Evolutionary conservation across 345 rosid genomes (phyloP).

Genomic region (Syzygium jambos): DNA sequence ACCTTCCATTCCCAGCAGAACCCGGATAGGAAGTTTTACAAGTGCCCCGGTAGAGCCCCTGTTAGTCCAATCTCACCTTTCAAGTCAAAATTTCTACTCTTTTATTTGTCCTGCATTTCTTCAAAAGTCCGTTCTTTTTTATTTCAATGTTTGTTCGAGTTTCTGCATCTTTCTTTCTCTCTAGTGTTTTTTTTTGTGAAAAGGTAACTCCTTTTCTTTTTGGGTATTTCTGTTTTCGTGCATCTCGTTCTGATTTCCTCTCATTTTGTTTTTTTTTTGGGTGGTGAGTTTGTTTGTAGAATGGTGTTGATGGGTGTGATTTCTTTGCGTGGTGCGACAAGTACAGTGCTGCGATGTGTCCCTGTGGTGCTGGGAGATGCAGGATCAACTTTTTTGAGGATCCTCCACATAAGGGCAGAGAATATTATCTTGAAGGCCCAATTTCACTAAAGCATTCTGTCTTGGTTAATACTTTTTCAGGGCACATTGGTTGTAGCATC

Average conservation of each 20-base stretch:
- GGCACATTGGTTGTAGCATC: not conserved
- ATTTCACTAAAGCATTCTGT: not conserved
- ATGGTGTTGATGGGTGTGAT: too few species aligned
- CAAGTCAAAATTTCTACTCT: not conserved
- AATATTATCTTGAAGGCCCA: not conserved
- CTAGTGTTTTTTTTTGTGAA: not conserved
- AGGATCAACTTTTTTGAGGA: not conserved
- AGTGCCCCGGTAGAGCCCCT: conserved; percentile 5
- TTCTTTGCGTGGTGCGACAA: conserved; percentile 21
- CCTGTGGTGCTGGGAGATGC: conserved; percentile 33
- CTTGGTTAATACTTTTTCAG: not conserved
- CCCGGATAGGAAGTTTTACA: conserved; percentile 24
- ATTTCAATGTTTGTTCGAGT: not conserved
- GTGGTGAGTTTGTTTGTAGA: too few species aligned
- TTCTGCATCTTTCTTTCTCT: not conserved
- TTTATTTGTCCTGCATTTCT: not conserved
- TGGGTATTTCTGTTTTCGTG: not conserved
- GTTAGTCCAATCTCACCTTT: not conserved
- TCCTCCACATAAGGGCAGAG: not conserved
- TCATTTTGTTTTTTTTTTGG: not conserved
- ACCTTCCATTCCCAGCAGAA: conserved; percentile 3
- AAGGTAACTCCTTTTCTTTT: not conserved
- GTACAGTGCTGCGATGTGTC: conserved; percentile 15
- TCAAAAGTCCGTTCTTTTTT: not conserved
- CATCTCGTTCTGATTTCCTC: not conserved